phyloP scores from a whole-genome alignment of 495 filamentous ascomycete genomes.

The Immersiella caudata region DNA sequence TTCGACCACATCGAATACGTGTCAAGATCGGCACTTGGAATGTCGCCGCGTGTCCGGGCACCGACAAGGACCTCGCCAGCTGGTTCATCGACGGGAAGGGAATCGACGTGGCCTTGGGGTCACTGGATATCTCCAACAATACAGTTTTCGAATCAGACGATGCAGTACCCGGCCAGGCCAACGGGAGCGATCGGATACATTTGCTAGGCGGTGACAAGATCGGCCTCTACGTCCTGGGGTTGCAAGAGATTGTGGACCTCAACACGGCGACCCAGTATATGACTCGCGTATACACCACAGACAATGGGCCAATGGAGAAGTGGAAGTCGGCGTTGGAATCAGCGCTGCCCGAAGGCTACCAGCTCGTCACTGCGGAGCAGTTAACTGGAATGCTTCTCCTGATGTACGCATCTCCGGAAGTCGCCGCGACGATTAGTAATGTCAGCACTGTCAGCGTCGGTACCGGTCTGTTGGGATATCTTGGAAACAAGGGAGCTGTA shows the following conservation, averaged over 20 bases:
- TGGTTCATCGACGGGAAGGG: slow-evolving; percentile 85
- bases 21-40: slow-evolving; percentile 96
- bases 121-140: slow-evolving; percentile 48
- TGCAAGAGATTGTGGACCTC: slow-evolving; percentile 92
- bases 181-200: slow-evolving; percentile 37
- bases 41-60: slow-evolving; percentile 78
- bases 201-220: slow-evolving; percentile 61
- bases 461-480: slow-evolving; percentile 86
- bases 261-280: slow-evolving; percentile 62
- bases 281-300: slow-evolving; percentile 64
- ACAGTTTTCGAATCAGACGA: slow-evolving; percentile 23
- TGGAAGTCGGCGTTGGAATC: slow-evolving; percentile 76
- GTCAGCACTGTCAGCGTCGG: slow-evolving; percentile 79
- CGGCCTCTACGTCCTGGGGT: slow-evolving; percentile 83
- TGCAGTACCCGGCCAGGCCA: slow-evolving; percentile 33
- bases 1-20: slow-evolving; percentile 65
- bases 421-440: slow-evolving; percentile 70
- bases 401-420: slow-evolving; percentile 76
- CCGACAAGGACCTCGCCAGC: slow-evolving; percentile 79
- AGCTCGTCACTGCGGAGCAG: slow-evolving; percentile 76
- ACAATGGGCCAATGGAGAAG: slow-evolving; percentile 66
- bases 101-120: slow-evolving; percentile 60
- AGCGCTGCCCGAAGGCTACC: slow-evolving; percentile 75
- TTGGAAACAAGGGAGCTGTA: slow-evolving; percentile 95
- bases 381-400: slow-evolving; percentile 84